phyloP scores from a whole-genome alignment of 352 stramenopile genomes.

The Thalassiosira livingstoniorum region DNA sequence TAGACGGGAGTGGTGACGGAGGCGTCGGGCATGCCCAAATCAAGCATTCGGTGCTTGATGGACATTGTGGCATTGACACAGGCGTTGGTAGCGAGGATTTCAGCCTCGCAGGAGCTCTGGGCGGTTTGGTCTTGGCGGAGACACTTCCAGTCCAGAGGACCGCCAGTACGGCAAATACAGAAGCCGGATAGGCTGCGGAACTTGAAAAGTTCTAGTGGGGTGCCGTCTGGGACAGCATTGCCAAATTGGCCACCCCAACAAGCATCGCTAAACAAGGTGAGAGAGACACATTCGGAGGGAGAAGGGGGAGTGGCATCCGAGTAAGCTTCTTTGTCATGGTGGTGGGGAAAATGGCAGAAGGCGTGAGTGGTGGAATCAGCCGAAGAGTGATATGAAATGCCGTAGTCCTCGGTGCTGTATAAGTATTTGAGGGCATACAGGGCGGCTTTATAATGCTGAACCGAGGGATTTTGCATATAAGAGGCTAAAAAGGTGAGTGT shows the following conservation, averaged over 20 bases:
- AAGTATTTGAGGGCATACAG: not conserved
- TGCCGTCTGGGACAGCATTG: too few species aligned
- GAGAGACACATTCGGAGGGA: not conserved
- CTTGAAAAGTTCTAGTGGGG: constrained; percentile 1
- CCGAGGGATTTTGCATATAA: too few species aligned
- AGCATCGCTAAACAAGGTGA: too few species aligned
- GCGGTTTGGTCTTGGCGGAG: constrained; percentile 7
- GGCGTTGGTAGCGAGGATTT: constrained; percentile 25
- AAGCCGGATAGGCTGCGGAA: constrained; percentile 12
- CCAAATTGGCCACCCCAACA: too few species aligned
- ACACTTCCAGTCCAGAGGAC: constrained; percentile 17
- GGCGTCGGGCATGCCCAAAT: not conserved
- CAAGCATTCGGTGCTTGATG: not conserved
- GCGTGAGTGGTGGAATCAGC: not conserved
- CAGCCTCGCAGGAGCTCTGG: constrained; percentile 30
- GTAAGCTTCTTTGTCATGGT: constrained; percentile 10
- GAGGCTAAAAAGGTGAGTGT: too few species aligned
- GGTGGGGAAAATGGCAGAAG: too few species aligned
- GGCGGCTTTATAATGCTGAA: too few species aligned
- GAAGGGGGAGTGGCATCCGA: not conserved
- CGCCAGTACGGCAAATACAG: constrained; percentile 3
- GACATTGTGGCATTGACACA: constrained; percentile 10
- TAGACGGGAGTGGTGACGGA: constrained; percentile 4
- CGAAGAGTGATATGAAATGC: not conserved
- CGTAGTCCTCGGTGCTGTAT: not conserved